These are phyloP conservation scores for Periconia macrospinosa DNA, from an alignment of 2,329 filamentous ascomycete genomes.

Conservation along the genomic window DNA sequence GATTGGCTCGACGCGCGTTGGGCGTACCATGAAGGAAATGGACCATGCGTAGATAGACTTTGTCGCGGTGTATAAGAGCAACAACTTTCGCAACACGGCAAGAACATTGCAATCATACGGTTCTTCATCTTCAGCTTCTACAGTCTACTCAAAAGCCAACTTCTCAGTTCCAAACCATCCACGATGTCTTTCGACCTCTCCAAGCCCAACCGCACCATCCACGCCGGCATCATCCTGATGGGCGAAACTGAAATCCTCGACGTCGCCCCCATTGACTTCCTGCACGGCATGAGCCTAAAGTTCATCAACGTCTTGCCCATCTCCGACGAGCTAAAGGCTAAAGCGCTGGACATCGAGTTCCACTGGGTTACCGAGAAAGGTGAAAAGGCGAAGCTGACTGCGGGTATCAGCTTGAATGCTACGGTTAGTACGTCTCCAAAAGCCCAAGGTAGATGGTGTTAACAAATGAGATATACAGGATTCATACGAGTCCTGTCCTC, in stretches of 20 bases:
- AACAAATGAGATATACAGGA: too few relatives aligned
- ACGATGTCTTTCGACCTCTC: slow-evolving; percentile 11
- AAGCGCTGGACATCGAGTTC: slow-evolving; percentile 29
- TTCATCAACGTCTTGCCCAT: slow-evolving; percentile 15
- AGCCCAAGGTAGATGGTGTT: background rate
- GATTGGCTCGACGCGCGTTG: too few relatives aligned
- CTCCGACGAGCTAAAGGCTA: slow-evolving; percentile 10
- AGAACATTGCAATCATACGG: too few relatives aligned
- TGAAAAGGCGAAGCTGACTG: slow-evolving; percentile 11
- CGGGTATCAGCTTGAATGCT: slow-evolving; percentile 14
- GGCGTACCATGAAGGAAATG: too few relatives aligned
- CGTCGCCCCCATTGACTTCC: slow-evolving; percentile 32
- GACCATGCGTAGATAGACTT: too few relatives aligned
- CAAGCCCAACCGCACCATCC: slow-evolving; percentile 16
- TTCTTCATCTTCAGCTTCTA: too few relatives aligned
- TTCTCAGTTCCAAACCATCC: too few relatives aligned
- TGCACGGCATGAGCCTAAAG: slow-evolving; percentile 19
- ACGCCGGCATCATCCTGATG: slow-evolving; percentile 21
- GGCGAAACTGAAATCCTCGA: slow-evolving; percentile 31
- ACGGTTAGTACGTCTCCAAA: too few relatives aligned
- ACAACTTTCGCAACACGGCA: too few relatives aligned
- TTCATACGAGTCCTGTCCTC: slow-evolving; percentile 44
- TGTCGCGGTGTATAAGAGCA: too few relatives aligned
- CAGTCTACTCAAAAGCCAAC: too few relatives aligned
- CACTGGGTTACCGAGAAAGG: slow-evolving; percentile 36